Evolutionary conservation across 257 asterid species (phyloP), one percentile per base, ranked within the genome.

Genomic region (Solanum sitiens): DNA sequence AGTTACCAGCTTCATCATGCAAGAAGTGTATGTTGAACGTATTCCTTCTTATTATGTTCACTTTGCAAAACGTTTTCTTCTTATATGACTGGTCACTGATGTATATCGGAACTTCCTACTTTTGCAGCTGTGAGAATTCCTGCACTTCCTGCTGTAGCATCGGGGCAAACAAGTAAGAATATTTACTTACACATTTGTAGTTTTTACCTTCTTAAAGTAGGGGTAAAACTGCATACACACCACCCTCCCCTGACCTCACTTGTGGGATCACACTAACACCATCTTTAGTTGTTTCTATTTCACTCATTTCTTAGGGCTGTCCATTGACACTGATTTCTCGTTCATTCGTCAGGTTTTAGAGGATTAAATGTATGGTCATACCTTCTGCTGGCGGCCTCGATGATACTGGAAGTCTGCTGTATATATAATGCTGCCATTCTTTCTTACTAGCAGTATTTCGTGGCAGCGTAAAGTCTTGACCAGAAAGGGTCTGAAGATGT

Each of bases 131-230:
- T 95, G 91, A 95, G 92, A 87, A 90, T 97, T 88, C 99, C 99
- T 11, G 99, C 98, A 40, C 99, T 97, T 89, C 98, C 99, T 75
- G 99, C 99, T 9, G 99, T 96, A 44, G 98, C 98, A 88, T 94
- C 98, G 45, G 98, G 97, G 67, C 95, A 95, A 90, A 94, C 88
- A 74, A 86, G 99, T 95, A 93, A 93, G 98, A 92, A 47, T 0
- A 25, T 27, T 30, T 27, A 15, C 67, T 45, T 45, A 45, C 18
- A 44, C 40, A 27, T 79, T n/a, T 76, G 84, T 76, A n/a, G 35
- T 13, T 70, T 27, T 70, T 67, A 25, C 72, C 33, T 11, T 65
- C 33, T 0, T 25, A 67, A 67, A 14, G 4, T 67, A 25, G 21
- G 39, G 21, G 21, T 68, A 27, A 0, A 39, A 0, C 21, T 3